Percentiles rank a stretch among this genome's conserved stretches.
Evolutionary conservation across 192 early-diverging fungal species (phyloP).

Genomic region (Rhizoclosmatium sp.): DNA sequence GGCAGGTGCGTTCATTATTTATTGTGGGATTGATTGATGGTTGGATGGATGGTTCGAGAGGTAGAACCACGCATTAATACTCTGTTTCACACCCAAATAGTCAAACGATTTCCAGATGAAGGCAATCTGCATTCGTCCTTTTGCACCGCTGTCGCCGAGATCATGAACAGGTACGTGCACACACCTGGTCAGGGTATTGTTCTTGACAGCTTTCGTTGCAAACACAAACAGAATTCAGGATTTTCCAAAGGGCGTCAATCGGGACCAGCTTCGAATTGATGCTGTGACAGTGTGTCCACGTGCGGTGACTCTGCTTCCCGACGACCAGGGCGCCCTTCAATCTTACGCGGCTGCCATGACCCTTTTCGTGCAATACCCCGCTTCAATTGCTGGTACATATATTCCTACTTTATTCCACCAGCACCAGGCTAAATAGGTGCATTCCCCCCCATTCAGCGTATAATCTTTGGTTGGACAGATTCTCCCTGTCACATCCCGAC

Average conservation of each 20-base stretch:
- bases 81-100: background rate
- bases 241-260: background rate
- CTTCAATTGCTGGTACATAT: background rate
- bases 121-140: constrained; percentile 1
- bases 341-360: constrained; percentile 5
- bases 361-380: background rate
- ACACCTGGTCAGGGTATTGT: background rate
- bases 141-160: background rate
- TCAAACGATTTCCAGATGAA: background rate
- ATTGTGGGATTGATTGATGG: too few species aligned
- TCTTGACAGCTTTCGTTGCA: background rate
- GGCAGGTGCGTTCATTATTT: background rate
- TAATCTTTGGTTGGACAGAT: background rate
- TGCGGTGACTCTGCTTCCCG: background rate
- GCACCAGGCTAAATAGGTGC: background rate
- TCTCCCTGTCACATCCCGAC: background rate
- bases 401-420: background rate
- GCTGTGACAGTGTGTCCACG: background rate
- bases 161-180: background rate
- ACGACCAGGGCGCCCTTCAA: constrained; percentile 1
- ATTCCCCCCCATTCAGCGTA: background rate
- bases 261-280: background rate
- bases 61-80: background rate
- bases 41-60: background rate
- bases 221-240: constrained; percentile 17